Percentiles rank a stretch among this genome's conserved stretches.
Conservation (phyloP, 306 rosid genomes). For the Mimosa bimucronata region DNA sequence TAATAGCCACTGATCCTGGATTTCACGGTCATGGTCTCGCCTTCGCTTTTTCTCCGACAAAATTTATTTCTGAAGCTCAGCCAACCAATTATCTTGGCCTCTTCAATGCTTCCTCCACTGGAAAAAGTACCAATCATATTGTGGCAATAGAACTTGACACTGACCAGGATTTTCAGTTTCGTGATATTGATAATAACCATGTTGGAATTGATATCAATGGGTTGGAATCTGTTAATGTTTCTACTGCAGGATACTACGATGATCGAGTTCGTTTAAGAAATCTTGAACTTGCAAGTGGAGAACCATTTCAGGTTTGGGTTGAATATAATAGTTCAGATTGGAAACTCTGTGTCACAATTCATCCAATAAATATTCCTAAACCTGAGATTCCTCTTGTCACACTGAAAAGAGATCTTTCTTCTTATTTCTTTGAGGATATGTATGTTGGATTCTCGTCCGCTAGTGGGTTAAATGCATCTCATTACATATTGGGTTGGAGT, state of each 20-base stretch:
- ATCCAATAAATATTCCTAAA: background rate
- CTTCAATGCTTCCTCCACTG: background rate
- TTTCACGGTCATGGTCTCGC: background rate
- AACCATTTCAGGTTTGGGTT: background rate
- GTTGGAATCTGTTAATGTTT: background rate
- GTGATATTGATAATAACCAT: background rate
- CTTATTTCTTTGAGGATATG: background rate
- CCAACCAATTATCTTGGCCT: background rate
- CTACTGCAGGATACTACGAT: background rate
- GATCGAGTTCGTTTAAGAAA: background rate
- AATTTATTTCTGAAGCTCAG: background rate
- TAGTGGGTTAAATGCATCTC: background rate
- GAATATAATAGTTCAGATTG: background rate
- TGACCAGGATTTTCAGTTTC: background rate
- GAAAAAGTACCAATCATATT: background rate
- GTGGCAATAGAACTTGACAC: no score
- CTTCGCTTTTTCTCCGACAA: background rate
- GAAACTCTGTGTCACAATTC: background rate
- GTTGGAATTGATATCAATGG: background rate
- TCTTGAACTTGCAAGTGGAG: background rate
- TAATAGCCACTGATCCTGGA: background rate
- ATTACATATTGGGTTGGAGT: background rate
- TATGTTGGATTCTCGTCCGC: background rate
- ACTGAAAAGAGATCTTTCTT: background rate
- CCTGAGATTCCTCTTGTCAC: background rate